Percentiles rank a stretch among this genome's conserved stretches.
phyloP scores from a whole-genome alignment of 352 stramenopile genomes.

The Globisporangium paroecandrum region DNA sequence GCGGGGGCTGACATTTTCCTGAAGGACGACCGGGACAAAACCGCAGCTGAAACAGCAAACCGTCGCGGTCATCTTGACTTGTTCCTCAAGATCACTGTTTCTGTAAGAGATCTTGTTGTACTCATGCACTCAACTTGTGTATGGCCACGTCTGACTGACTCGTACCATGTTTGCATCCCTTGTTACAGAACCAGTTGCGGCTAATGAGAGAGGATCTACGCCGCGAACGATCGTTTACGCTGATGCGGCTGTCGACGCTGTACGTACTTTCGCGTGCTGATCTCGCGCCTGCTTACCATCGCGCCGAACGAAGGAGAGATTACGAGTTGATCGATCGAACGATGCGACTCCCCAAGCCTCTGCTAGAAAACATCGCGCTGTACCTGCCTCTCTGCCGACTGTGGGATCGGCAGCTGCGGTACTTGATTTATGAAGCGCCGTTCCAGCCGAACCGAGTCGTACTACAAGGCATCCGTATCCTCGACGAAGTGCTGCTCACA shows the following conservation, averaged over 20 bases:
- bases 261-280: constrained; percentile 57
- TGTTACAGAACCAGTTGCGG: constrained; percentile 64
- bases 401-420: constrained; percentile 79
- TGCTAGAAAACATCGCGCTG: constrained; percentile 75
- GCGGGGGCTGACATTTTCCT: constrained; percentile 84
- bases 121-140: background rate
- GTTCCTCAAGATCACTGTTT: constrained; percentile 83
- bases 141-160: constrained; percentile 2
- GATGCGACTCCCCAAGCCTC: constrained; percentile 67
- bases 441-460: constrained; percentile 78
- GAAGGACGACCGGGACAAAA: constrained; percentile 87
- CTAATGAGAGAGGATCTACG: constrained; percentile 77
- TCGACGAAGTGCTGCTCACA: constrained; percentile 80
- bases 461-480: constrained; percentile 70
- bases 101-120: constrained; percentile 25
- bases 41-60: constrained; percentile 75
- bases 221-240: constrained; percentile 56
- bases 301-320: constrained; percentile 39
- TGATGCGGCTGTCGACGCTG: constrained; percentile 75
- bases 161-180: background rate
- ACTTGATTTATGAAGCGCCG: constrained; percentile 70
- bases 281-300: constrained; percentile 37
- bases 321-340: constrained; percentile 63
- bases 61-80: constrained; percentile 78
- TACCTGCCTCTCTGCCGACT: constrained; percentile 72